These are phyloP conservation scores for Capsella bursapastoris DNA, from an alignment of 345 rosid genomes.

Conservation along the genomic window DNA sequence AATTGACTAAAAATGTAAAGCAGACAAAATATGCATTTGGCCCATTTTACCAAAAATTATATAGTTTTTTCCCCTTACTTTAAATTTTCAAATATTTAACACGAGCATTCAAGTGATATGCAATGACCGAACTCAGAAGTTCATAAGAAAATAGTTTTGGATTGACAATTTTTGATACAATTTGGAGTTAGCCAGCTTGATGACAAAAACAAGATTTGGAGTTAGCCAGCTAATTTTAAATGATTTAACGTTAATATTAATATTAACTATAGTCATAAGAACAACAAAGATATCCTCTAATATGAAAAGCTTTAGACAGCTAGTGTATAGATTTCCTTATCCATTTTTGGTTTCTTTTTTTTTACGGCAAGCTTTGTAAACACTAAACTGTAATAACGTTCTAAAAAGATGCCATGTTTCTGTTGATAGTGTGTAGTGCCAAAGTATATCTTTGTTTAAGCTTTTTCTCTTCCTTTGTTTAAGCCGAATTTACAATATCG, in stretches of 20 bases:
- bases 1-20: not conserved
- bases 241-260: not conserved
- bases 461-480: no score
- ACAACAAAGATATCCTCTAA: not conserved
- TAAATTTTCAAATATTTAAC: not conserved
- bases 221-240: not conserved
- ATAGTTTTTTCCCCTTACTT: not conserved
- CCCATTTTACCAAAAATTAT: not conserved
- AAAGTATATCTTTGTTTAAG: no score
- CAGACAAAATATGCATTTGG: no score
- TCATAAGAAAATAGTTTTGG: not conserved
- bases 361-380: not conserved
- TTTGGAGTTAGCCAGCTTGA: not conserved
- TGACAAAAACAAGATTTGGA: not conserved
- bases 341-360: not conserved
- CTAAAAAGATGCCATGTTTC: no score
- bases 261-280: not conserved
- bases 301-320: not conserved
- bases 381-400: not conserved
- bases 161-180: not conserved
- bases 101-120: not conserved
- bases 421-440: no score
- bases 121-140: not conserved
- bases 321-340: not conserved
- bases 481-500: no score